These are phyloP conservation scores for Pseudoturritis turrita DNA, from an alignment of 345 rosid genomes.

Conservation along the genomic window DNA sequence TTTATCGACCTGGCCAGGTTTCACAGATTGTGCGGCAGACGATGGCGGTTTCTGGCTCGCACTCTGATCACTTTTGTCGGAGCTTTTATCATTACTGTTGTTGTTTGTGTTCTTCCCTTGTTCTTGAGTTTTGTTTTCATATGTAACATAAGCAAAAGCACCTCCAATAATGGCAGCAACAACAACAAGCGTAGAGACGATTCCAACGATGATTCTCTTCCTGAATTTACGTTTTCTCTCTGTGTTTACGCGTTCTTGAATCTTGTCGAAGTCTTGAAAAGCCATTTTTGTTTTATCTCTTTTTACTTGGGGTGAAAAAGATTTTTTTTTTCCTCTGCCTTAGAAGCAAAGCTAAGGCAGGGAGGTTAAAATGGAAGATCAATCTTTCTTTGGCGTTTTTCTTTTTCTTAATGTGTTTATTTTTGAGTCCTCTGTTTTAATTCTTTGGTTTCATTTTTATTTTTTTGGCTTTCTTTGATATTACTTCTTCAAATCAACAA, in stretches of 20 bases:
- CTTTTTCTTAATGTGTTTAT: background rate
- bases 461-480: background rate
- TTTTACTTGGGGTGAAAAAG: conserved; percentile 31
- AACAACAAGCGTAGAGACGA: conserved; percentile 33
- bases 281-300: conserved; percentile 42
- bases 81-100: background rate
- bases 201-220: conserved; percentile 39
- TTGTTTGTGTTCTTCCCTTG: conserved; percentile 17
- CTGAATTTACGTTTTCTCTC: conserved; percentile 53
- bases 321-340: conserved; percentile 52
- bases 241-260: conserved; percentile 59
- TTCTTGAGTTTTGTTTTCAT: conserved; percentile 18
- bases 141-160: conserved; percentile 36
- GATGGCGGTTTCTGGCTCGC: conserved; percentile 15
- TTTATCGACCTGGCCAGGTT: conserved; percentile 26
- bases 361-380: conserved; percentile 27
- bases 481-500: background rate
- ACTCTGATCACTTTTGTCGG: background rate
- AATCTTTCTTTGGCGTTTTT: background rate
- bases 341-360: conserved; percentile 47
- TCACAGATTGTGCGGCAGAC: conserved; percentile 8
- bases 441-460: conserved; percentile 8
- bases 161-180: conserved; percentile 38
- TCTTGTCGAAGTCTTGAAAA: conserved; percentile 76
- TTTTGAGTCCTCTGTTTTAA: conserved; percentile 1